Conservation (phyloP, 2,329 filamentous ascomycete genomes). For the Colletotrichum eleusines region DNA sequence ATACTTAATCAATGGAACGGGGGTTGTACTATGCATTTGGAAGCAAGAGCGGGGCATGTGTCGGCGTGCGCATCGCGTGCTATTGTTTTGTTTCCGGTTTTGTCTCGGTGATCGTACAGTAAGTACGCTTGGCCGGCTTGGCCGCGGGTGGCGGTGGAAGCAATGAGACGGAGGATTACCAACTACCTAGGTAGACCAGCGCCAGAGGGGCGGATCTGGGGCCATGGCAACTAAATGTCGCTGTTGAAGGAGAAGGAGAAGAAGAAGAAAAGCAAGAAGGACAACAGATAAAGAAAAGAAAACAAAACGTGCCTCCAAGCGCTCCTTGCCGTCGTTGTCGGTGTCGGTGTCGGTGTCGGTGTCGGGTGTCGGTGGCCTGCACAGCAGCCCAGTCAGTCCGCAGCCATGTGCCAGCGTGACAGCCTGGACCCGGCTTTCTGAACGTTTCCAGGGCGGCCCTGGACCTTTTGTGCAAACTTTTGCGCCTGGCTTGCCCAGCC, state of each 20-base stretch:
- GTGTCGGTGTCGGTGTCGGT: too few relatives aligned
- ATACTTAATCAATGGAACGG: not conserved
- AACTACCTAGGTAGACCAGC: not conserved
- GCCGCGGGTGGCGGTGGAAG: not conserved
- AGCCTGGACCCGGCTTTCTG: slow-evolving; percentile 12
- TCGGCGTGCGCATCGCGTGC: slow-evolving; percentile 4
- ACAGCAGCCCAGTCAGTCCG: slow-evolving; percentile 14
- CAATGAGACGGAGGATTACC: slow-evolving; percentile 11
- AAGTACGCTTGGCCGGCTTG: too few relatives aligned
- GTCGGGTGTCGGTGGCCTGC: not conserved
- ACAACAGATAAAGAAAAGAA: not conserved
- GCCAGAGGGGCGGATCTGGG: not conserved
- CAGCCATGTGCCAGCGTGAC: slow-evolving; percentile 36
- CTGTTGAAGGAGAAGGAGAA: not conserved
- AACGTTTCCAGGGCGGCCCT: slow-evolving; percentile 17
- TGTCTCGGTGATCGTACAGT: too few relatives aligned
- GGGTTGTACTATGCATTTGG: slow-evolving; percentile 14
- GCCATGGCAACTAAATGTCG: too few relatives aligned
- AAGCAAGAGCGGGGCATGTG: slow-evolving; percentile 1
- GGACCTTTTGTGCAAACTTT: slow-evolving; percentile 22
- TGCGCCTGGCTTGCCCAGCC: slow-evolving; percentile 35
- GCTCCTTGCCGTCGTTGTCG: not conserved
- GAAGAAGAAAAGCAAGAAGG: not conserved
- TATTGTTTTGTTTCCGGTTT: not conserved
- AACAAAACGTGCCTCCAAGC: too few relatives aligned